These are phyloP conservation scores for Bipolaris zeicola DNA, from an alignment of 2,329 filamentous ascomycete genomes.

Conservation along the genomic window DNA sequence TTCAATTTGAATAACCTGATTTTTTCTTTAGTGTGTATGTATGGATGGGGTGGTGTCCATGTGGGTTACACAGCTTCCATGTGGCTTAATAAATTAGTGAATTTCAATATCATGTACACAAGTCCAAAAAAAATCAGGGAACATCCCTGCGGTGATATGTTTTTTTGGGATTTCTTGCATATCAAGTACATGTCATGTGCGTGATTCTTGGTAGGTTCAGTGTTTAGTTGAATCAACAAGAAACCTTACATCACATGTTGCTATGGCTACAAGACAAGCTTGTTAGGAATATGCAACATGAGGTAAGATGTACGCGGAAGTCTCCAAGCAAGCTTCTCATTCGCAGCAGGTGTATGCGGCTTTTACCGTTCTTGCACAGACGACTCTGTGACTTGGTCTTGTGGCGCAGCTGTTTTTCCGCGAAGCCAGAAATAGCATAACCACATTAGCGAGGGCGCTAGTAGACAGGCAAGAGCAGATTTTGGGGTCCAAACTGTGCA, in stretches of 20 bases:
- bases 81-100: too few species aligned
- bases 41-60: too few species aligned
- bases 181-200: too few species aligned
- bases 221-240: too few species aligned
- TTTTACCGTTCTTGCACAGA: neutral
- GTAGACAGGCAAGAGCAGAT: neutral
- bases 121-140: too few species aligned
- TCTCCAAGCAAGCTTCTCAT: neutral
- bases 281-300: neutral
- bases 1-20: too few species aligned
- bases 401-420: neutral
- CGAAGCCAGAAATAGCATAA: constrained; percentile 13
- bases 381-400: neutral
- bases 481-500: constrained; percentile 12
- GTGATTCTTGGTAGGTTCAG: too few species aligned
- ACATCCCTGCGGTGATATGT: too few species aligned
- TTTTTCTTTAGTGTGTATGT: too few species aligned
- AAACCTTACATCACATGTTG: neutral
- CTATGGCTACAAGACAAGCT: neutral
- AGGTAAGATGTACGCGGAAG: neutral
- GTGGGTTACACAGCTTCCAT: too few species aligned
- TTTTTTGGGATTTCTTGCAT: too few species aligned
- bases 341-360: neutral
- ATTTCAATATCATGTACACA: too few species aligned
- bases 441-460: constrained; percentile 13